Conservation (phyloP, 148 eudicot species). For the Hydrangea macrophylla region DNA sequence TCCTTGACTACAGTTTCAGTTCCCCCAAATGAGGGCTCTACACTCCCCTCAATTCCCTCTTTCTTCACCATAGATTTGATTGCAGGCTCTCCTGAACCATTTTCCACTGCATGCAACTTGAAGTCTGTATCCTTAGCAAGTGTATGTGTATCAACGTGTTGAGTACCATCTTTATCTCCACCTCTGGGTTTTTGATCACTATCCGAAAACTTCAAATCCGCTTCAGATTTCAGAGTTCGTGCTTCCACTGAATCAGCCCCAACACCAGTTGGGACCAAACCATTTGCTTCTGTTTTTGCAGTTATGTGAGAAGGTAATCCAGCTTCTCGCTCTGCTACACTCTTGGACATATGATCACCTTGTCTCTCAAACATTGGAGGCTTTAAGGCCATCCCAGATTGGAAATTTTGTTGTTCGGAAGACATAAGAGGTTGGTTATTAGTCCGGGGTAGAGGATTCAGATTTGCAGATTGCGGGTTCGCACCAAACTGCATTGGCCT, state of each 20-base stretch:
- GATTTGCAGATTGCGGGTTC: conserved; percentile 38
- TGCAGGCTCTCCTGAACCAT: conserved; percentile 26
- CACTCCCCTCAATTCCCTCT: conserved; percentile 22
- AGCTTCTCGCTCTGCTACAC: conserved; percentile 22
- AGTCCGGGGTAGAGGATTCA: conserved; percentile 27
- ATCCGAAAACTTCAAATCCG: conserved; percentile 15
- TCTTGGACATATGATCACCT: conserved; percentile 25
- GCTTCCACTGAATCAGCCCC: conserved; percentile 27
- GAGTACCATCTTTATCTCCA: conserved; percentile 21
- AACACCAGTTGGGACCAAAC: conserved; percentile 13
- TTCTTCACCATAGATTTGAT: conserved; percentile 32
- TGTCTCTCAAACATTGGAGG: conserved; percentile 28
- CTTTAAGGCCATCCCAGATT: conserved; percentile 28
- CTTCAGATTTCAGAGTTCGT: conserved; percentile 32
- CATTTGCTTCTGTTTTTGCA: conserved; percentile 35
- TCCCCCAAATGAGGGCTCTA: conserved; percentile 28
- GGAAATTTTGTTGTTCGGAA: conserved; percentile 32
- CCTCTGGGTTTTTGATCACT: conserved; percentile 22
- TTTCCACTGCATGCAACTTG: conserved; percentile 26
- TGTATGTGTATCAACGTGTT: conserved; percentile 9
- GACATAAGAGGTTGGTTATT: conserved; percentile 27
- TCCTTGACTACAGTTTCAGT: conserved; percentile 20
- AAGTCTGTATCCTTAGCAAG: conserved; percentile 26
- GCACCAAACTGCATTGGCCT: conserved; percentile 44
- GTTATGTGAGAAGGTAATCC: conserved; percentile 21